Evolutionary conservation across 805 yeast species (phyloP).

Genomic region (Candida oleophila): DNA sequence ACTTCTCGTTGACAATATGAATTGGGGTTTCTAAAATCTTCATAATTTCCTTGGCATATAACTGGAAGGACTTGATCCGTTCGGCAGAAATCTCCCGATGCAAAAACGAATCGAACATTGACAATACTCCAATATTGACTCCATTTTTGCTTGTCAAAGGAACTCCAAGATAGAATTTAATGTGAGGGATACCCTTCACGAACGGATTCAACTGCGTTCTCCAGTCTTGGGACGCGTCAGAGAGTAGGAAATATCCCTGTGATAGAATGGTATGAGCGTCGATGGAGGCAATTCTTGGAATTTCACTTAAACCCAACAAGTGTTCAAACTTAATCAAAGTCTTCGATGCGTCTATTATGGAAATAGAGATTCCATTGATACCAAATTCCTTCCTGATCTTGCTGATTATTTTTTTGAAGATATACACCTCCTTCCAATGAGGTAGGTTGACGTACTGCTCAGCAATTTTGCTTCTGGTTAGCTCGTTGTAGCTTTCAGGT

Average conservation of each 20-base stretch:
- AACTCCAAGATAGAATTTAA: conserved; percentile 65
- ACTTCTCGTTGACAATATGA: conserved; percentile 11
- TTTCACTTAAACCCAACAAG: conserved; percentile 46
- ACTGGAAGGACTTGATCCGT: conserved; percentile 34
- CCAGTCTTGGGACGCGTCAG: conserved; percentile 71
- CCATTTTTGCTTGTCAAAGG: conserved; percentile 47
- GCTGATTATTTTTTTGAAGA: conserved; percentile 38
- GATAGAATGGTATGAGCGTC: conserved; percentile 73
- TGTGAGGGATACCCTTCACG: conserved; percentile 58
- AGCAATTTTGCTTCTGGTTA: conserved; percentile 43
- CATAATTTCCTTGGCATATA: conserved; percentile 42
- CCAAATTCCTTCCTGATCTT: conserved; percentile 41
- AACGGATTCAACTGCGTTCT: conserved; percentile 61
- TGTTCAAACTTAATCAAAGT: conserved; percentile 52
- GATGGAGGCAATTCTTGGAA: conserved; percentile 56
- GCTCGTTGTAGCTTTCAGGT: conserved; percentile 58
- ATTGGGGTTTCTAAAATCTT: conserved; percentile 36
- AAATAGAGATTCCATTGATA: conserved; percentile 55
- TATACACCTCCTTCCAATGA: conserved; percentile 49
- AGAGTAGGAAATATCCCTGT: conserved; percentile 48
- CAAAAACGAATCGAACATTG: conserved; percentile 54
- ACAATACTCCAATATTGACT: conserved; percentile 53
- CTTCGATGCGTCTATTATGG: conserved; percentile 49
- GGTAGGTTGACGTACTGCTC: conserved; percentile 34
- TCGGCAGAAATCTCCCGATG: conserved; percentile 34